Base-by-base conservation (phyloP, 306 rosid species). In the Alnus glutinosa region DNA sequence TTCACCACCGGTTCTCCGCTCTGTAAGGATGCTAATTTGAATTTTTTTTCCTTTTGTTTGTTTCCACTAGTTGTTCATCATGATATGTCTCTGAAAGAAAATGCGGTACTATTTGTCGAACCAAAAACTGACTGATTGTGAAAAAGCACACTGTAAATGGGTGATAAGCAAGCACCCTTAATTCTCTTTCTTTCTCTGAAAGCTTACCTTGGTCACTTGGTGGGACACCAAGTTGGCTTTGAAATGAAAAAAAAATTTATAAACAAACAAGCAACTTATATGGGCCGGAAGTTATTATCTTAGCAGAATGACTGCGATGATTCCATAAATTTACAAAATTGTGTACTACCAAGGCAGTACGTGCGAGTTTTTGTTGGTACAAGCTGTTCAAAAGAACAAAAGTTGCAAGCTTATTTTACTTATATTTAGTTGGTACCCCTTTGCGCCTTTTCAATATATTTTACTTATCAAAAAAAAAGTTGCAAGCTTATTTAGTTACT, bases 1-100 rank as follows among this genome's bases (percentile, higher is more conserved):
- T 94, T 91, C 42, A 57, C 79, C 68, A 77, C 95, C 70, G 97
- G 98, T 63, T 88, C 90, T 52, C 91, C 94, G 8, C 91, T 92
- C 3, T 63, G 98, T 91, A 90, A 77, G 85, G 63, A 3, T 63
- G 70, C 58, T 52, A 61, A 28, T 58, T n/a, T 57, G 42, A 66
- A 16, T 18, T 10, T 58, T 7, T 77, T 13, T 50, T 13, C 7
- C 19, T n/a, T 7, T 32, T 1, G 50, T 9, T 34, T 73, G 13
- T 18, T 9, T 54, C 51, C 13, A 48, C 51, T 9, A 48, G 51
- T 13, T 48, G 51, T 10, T 23, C 28, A 23, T 48, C 12, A 10
- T 48, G 51, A 48, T 42, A 42, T 42, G 46, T 42, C 46, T 42
- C 46, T 42, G 46, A 42, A 42, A 42, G 46, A 7, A 42, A 4